These are phyloP conservation scores for Colletotrichum horii DNA, from an alignment of 2,329 filamentous ascomycete species.

Conservation along the genomic window DNA sequence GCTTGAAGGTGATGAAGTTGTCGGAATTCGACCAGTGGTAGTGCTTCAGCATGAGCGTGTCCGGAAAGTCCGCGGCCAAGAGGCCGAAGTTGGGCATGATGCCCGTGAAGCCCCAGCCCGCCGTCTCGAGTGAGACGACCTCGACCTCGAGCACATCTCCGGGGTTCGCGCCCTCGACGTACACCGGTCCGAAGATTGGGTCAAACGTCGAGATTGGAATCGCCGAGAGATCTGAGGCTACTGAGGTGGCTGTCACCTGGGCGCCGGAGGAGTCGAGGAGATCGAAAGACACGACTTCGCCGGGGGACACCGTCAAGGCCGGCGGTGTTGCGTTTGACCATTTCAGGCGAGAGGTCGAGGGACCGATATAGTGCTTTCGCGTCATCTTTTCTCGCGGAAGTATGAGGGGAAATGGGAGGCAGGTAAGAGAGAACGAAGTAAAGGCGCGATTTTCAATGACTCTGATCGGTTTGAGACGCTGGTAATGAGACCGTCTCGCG, in stretches of 20 bases:
- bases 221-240: constrained; percentile 40
- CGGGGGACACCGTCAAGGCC: constrained; percentile 51
- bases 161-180: constrained; percentile 50
- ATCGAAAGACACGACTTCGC: constrained; percentile 52
- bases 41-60: constrained; percentile 45
- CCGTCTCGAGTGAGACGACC: constrained; percentile 48
- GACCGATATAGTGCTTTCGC: constrained; percentile 26
- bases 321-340: constrained; percentile 53
- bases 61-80: constrained; percentile 51
- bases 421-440: accelerated
- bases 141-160: constrained; percentile 59
- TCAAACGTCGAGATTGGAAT: constrained; percentile 48
- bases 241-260: constrained; percentile 49
- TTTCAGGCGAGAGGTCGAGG: constrained; percentile 44
- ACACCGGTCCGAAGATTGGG: constrained; percentile 57
- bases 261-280: constrained; percentile 56
- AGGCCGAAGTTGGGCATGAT: constrained; percentile 56
- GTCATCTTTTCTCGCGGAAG: neutral
- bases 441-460: neutral
- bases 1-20: constrained; percentile 46
- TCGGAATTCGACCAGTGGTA: constrained; percentile 41
- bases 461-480: neutral
- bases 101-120: constrained; percentile 58
- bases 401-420: neutral
- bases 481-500: neutral